Conservation (phyloP, 192 early-diverging fungal genomes). For the Coemansia sp. region DNA sequence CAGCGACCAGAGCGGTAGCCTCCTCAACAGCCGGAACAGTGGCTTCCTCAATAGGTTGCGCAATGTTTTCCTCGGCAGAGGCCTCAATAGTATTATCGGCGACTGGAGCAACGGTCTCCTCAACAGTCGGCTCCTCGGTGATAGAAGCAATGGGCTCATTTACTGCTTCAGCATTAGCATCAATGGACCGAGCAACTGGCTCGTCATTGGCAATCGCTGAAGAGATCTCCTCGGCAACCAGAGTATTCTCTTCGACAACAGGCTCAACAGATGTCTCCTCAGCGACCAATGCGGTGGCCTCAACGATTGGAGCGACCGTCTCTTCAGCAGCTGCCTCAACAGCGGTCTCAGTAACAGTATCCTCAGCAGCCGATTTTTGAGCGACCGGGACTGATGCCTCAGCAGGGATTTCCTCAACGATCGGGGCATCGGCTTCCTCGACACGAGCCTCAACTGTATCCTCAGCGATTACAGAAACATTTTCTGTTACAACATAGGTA, state of each 20-base stretch:
- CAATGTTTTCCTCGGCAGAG: background rate
- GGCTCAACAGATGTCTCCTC: background rate
- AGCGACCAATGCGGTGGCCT: background rate
- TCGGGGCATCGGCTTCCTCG: background rate
- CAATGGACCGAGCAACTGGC: background rate
- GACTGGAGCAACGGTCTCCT: background rate
- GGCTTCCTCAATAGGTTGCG: background rate
- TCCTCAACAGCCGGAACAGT: slow-evolving; percentile 1
- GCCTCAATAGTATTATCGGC: background rate
- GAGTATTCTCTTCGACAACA: background rate
- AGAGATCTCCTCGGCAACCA: background rate
- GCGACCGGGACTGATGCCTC: background rate
- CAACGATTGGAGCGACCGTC: background rate
- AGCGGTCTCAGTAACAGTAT: background rate
- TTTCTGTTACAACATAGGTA: background rate
- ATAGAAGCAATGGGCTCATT: slow-evolving; percentile 5
- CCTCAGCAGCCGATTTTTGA: background rate
- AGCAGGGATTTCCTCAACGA: background rate
- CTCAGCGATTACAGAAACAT: background rate
- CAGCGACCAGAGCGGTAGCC: background rate
- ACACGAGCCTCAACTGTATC: too few relatives aligned
- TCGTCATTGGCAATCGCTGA: background rate
- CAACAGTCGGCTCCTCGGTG: background rate
- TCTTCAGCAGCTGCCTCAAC: background rate
- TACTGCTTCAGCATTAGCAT: slow-evolving; percentile 3